These are phyloP conservation scores for Plenodomus biglobosus DNA, from an alignment of 2,329 filamentous ascomycete species.

Conservation along the genomic window DNA sequence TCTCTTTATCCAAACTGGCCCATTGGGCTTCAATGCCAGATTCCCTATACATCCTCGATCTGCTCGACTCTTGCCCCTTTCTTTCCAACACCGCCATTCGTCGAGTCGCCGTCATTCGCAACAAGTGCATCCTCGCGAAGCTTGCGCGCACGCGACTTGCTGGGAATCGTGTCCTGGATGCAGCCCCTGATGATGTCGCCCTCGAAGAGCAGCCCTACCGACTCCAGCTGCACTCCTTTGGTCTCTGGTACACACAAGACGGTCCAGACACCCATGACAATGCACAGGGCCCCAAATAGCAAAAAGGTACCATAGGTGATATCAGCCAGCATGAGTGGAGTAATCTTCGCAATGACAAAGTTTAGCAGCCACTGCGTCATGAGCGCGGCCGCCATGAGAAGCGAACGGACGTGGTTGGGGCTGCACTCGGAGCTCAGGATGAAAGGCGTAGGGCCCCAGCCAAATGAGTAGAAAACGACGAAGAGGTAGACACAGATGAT, in stretches of 20 bases:
- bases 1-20: too few relatives aligned
- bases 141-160: constrained; percentile 41
- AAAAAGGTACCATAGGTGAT: constrained; percentile 51
- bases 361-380: constrained; percentile 51
- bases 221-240: constrained; percentile 48
- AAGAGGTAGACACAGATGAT: constrained; percentile 57
- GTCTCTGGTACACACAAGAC: constrained; percentile 50
- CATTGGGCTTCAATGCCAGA: background rate
- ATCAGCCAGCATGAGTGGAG: constrained; percentile 47
- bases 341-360: constrained; percentile 40
- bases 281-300: constrained; percentile 47
- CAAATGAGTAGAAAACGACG: constrained; percentile 51
- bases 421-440: constrained; percentile 48
- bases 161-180: constrained; percentile 44
- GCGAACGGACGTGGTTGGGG: constrained; percentile 45
- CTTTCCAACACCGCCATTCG: constrained; percentile 19
- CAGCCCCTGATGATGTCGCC: constrained; percentile 47
- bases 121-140: constrained; percentile 35
- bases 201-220: constrained; percentile 47
- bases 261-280: constrained; percentile 47
- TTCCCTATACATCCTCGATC: constrained; percentile 28
- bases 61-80: constrained; percentile 32
- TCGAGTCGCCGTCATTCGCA: constrained; percentile 33
- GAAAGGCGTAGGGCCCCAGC: constrained; percentile 52
- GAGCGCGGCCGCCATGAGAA: constrained; percentile 49